These are phyloP conservation scores for Helotiales sp. DNA, from an alignment of 2,329 filamentous ascomycete species.

Conservation along the genomic window DNA sequence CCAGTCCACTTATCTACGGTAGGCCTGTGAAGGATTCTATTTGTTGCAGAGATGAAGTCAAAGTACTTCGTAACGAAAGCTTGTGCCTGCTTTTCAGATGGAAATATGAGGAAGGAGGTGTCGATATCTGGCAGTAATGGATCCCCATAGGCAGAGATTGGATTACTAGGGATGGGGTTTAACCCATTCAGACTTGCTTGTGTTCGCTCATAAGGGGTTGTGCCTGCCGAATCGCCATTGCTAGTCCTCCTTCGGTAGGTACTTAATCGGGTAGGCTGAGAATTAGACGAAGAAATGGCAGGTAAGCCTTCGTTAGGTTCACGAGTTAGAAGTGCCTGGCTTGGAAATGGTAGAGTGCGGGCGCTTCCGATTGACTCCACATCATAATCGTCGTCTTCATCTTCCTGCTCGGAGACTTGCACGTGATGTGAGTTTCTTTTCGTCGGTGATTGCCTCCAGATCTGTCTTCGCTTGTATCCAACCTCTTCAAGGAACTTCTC, in stretches of 20 bases:
- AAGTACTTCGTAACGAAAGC: conserved; percentile 54
- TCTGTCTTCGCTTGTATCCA: conserved; percentile 1
- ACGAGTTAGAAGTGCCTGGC: not conserved
- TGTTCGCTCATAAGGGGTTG: conserved; percentile 10
- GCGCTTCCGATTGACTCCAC: not conserved
- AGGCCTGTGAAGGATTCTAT: conserved; percentile 55
- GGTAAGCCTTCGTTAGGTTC: not conserved
- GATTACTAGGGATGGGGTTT: conserved; percentile 7
- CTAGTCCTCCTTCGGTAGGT: not conserved
- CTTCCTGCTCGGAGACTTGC: not conserved
- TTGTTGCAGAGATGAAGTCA: conserved; percentile 57
- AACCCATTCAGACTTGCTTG: conserved; percentile 3
- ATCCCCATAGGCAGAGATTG: conserved; percentile 15
- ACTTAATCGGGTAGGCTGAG: not conserved
- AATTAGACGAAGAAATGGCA: not conserved
- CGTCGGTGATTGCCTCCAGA: not conserved
- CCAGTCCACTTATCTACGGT: conserved; percentile 49
- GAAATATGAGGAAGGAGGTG: conserved; percentile 31
- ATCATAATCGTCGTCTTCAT: not conserved
- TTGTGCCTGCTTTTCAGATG: conserved; percentile 32
- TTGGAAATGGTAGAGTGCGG: not conserved
- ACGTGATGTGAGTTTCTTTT: not conserved
- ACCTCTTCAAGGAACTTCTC: not conserved
- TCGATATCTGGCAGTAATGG: conserved; percentile 38
- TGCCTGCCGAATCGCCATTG: not conserved